Evolutionary conservation across 345 rosid species (phyloP).

Genomic region (Hibiscus syriacus): DNA sequence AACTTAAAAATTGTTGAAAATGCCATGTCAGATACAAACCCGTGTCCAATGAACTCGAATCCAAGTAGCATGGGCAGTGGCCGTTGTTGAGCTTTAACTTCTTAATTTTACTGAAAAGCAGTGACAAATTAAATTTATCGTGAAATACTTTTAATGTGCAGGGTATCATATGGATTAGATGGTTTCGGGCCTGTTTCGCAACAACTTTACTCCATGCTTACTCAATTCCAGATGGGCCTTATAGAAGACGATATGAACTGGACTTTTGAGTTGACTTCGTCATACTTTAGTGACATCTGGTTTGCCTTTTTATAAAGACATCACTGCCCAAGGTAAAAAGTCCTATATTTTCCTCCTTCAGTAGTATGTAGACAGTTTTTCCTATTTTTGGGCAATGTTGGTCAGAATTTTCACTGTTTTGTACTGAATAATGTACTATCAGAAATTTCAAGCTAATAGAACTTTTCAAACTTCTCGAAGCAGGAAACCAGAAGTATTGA

Average conservation of each 20-base stretch:
- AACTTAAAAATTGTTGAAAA: background rate
- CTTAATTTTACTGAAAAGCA: background rate
- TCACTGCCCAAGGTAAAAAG: background rate
- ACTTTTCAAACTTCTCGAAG: too few relatives aligned
- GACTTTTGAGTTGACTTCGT: slow-evolving; percentile 37
- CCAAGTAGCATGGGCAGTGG: background rate
- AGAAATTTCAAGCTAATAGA: too few relatives aligned
- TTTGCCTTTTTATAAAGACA: background rate
- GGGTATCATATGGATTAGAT: slow-evolving; percentile 58
- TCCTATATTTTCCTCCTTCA: background rate
- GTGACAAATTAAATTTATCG: background rate
- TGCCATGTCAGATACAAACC: background rate
- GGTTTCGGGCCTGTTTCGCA: slow-evolving; percentile 64
- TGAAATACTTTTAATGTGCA: slow-evolving; percentile 20
- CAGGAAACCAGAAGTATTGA: too few relatives aligned
- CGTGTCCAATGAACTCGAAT: background rate
- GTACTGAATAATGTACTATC: background rate
- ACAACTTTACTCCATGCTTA: slow-evolving; percentile 56
- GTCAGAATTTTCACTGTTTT: background rate
- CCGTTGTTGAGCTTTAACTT: background rate
- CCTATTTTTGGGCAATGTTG: background rate
- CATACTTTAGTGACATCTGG: background rate
- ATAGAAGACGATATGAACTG: slow-evolving; percentile 79
- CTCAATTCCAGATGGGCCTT: slow-evolving; percentile 91
- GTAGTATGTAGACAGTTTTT: background rate